A percentile compares a stretch with the other conserved stretches of the same genome.
phyloP scores from a whole-genome alignment of 2,329 filamentous ascomycete species.

The Aspergillus nomiae region DNA sequence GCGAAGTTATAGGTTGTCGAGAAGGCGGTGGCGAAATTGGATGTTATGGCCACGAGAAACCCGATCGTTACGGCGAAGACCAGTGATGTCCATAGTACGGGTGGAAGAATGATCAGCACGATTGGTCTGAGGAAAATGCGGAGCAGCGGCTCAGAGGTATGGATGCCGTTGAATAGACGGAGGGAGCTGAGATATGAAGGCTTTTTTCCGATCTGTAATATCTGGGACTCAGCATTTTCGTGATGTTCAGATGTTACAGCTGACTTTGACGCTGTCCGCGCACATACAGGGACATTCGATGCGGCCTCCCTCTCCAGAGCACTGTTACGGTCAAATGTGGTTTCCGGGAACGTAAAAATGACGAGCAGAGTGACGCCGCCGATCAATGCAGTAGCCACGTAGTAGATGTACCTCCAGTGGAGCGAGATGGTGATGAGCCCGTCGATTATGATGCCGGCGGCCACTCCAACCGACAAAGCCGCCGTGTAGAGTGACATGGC shows the following conservation, averaged over 20 bases:
- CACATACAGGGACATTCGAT: neutral
- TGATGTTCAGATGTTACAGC: neutral
- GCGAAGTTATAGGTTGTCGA: neutral
- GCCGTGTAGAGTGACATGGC: neutral
- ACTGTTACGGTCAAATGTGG: neutral
- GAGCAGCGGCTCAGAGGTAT: neutral
- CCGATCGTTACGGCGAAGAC: neutral
- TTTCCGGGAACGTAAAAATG: neutral
- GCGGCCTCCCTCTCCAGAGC: neutral
- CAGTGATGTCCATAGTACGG: neutral
- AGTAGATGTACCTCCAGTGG: slow-evolving; percentile 34
- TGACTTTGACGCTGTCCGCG: neutral
- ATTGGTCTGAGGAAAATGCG: neutral
- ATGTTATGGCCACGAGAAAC: neutral
- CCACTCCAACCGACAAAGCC: slow-evolving; percentile 28
- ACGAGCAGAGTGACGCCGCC: neutral
- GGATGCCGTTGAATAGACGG: neutral
- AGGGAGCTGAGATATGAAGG: neutral
- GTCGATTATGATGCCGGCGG: slow-evolving; percentile 33
- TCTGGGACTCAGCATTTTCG: neutral
- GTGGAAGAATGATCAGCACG: neutral
- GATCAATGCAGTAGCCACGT: slow-evolving; percentile 2
- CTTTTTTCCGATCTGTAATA: neutral
- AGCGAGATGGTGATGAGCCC: slow-evolving; percentile 38
- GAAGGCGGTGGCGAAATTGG: neutral